Evolutionary conservation across 129 eudicot species (phyloP).

Genomic region (Lonicera japonica): DNA sequence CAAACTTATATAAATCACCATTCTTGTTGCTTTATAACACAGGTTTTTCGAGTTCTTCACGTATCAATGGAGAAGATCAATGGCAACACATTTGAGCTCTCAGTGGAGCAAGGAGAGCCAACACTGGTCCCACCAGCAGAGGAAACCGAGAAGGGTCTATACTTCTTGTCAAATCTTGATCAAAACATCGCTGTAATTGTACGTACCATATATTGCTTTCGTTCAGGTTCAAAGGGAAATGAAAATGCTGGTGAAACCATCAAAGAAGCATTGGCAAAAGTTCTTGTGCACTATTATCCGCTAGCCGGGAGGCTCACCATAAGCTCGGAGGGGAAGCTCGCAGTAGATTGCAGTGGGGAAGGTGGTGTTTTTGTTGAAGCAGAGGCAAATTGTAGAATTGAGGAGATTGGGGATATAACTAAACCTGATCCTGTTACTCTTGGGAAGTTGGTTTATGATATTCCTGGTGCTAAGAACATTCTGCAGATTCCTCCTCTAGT

Average conservation of each 20-base stretch:
- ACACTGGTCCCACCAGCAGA: conserved; percentile 18
- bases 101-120: conserved; percentile 23
- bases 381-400: conserved; percentile 25
- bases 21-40: background rate
- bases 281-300: conserved; percentile 30
- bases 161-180: conserved; percentile 33
- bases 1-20: background rate
- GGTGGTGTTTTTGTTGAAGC: conserved; percentile 45
- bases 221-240: conserved; percentile 21
- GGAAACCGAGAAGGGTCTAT: conserved; percentile 17
- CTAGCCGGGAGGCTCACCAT: conserved; percentile 26
- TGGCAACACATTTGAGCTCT: conserved; percentile 11
- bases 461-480: conserved; percentile 24
- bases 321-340: conserved; percentile 27
- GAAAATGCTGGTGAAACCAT: conserved; percentile 14
- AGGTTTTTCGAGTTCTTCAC: background rate
- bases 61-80: background rate
- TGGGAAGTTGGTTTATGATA: conserved; percentile 24
- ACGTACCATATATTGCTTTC: conserved; percentile 21
- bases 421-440: conserved; percentile 22
- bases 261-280: conserved; percentile 16
- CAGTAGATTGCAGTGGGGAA: conserved; percentile 33
- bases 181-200: conserved; percentile 23
- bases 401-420: conserved; percentile 32
- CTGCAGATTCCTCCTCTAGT: conserved; percentile 26